A percentile compares a stretch with the other conserved stretches of the same genome.
These are phyloP conservation scores for Rhynchospora tenuis DNA, from an alignment of 176 grass and related monocot genomes.

Conservation along the genomic window DNA sequence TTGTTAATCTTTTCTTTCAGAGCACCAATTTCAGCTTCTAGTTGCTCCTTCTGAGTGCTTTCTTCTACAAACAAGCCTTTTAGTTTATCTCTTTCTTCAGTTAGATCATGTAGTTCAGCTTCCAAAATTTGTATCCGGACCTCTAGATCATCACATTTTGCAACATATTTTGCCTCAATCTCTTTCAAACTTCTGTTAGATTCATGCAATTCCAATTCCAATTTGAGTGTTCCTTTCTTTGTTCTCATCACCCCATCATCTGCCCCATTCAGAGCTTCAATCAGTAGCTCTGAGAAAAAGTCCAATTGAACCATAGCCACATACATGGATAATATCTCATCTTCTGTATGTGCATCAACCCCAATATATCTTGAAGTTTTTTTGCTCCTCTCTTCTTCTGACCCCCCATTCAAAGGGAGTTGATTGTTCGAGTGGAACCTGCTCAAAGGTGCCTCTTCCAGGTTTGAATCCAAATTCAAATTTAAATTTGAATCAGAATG, in stretches of 20 bases:
- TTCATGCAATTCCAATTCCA: constrained; percentile 55
- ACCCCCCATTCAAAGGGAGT: constrained; percentile 4
- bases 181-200: constrained; percentile 61
- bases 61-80: constrained; percentile 62
- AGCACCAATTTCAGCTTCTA: constrained; percentile 46
- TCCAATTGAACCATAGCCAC: constrained; percentile 48
- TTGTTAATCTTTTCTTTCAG: constrained; percentile 58
- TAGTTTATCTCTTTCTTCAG: constrained; percentile 63
- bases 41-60: constrained; percentile 40
- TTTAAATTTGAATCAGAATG: constrained; percentile 15
- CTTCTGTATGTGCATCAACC: constrained; percentile 35
- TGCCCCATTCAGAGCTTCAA: constrained; percentile 44
- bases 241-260: constrained; percentile 44
- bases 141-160: constrained; percentile 63
- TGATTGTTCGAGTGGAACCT: background rate
- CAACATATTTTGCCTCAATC: constrained; percentile 53
- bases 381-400: constrained; percentile 10
- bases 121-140: constrained; percentile 72
- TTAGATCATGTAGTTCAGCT: constrained; percentile 71
- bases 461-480: background rate
- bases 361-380: constrained; percentile 8
- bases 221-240: constrained; percentile 44
- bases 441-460: background rate
- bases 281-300: constrained; percentile 74
- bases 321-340: constrained; percentile 58